Base-by-base conservation (phyloP, 352 stramenopile genomes). In the Globisporangium apiculatum region DNA sequence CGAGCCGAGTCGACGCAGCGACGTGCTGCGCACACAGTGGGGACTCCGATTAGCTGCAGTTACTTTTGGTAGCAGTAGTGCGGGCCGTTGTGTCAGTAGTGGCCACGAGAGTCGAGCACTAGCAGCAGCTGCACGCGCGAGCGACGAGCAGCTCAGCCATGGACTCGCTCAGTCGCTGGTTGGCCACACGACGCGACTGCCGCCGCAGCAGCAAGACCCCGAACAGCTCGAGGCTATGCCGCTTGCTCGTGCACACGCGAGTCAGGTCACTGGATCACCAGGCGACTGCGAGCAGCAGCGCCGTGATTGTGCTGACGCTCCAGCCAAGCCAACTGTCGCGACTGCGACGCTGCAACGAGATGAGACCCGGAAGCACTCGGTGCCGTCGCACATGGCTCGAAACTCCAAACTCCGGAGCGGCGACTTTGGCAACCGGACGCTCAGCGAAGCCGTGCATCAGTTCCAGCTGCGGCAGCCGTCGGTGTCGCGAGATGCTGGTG, bases 401-500 rank as follows among this genome's bases (percentile, higher is more conserved):
- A 10, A 18, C 57, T 38, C 64, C 1, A 48, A 63, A 36, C 31
- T 68, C 49, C 76, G 81, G 1, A 75, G 65, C 50, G 81, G 73
- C 18, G 71, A 91, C n/a, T 89, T 91, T 53, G 68, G 59, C 3
- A 87, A 87, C 53, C 82, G 76, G 62, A 83, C 73, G 12, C 67
- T 89, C 12, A 64, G 74, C 6, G 75, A 91, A 64, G 77, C 82
- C 2, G 74, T 89, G 38, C 53, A 75, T 14, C 62, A 51, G 14
- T 89, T 87, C 46, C 69, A 67, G 7, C 60, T 91, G 3, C 71
- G 76, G 31, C 62, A 84, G 17, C 62, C 12, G 45, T 6, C 15
- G 8, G 14, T 12, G 17, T 49, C 45, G n/a, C 15, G 45, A 49
- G 8, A 35, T 6, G 9, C 45, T 5, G 9, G n/a, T 49, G 14